These are phyloP conservation scores for Pythium folliculosum DNA, from an alignment of 352 stramenopile genomes.

Conservation along the genomic window DNA sequence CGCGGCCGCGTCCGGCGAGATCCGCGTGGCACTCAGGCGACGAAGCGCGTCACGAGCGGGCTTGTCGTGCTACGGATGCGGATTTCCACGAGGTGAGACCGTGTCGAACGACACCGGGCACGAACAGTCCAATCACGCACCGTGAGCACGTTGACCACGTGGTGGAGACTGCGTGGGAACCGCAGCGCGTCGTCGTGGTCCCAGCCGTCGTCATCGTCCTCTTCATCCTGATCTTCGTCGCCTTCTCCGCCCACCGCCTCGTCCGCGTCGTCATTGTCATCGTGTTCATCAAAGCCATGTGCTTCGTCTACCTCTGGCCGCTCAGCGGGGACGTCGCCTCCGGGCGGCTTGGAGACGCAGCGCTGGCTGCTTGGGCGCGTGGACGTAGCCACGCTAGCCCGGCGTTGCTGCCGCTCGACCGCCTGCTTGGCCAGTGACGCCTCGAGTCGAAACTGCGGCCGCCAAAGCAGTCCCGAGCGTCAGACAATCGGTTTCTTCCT, in stretches of 20 bases:
- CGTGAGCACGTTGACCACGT: slow-evolving; percentile 29
- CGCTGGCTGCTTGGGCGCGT: too few relatives aligned
- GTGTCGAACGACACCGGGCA: too few relatives aligned
- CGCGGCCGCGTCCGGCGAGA: slow-evolving; percentile 36
- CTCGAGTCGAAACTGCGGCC: slow-evolving; percentile 20
- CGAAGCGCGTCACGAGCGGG: slow-evolving; percentile 41
- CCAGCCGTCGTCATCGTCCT: slow-evolving; percentile 18
- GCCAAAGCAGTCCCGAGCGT: too few relatives aligned
- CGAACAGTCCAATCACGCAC: slow-evolving; percentile 20
- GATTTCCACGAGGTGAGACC: too few relatives aligned
- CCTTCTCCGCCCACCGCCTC: slow-evolving; percentile 10
- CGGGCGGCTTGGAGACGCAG: too few relatives aligned
- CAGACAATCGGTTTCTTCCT: neutral
- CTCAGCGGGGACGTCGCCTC: neutral
- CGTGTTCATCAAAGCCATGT: neutral
- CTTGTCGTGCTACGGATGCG: slow-evolving; percentile 40
- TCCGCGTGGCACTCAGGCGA: slow-evolving; percentile 37
- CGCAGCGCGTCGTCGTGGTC: slow-evolving; percentile 5
- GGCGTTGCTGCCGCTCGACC: slow-evolving; percentile 1
- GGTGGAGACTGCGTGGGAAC: slow-evolving; percentile 21
- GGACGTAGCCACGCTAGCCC: neutral
- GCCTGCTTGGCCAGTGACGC: neutral
- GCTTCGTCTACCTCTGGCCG: neutral
- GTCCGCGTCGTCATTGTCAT: slow-evolving; percentile 21
- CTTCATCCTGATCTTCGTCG: slow-evolving; percentile 19